Base-by-base conservation (phyloP, 2,329 filamentous ascomycete species). In the Dryadomyces quercus-mongolicae region DNA sequence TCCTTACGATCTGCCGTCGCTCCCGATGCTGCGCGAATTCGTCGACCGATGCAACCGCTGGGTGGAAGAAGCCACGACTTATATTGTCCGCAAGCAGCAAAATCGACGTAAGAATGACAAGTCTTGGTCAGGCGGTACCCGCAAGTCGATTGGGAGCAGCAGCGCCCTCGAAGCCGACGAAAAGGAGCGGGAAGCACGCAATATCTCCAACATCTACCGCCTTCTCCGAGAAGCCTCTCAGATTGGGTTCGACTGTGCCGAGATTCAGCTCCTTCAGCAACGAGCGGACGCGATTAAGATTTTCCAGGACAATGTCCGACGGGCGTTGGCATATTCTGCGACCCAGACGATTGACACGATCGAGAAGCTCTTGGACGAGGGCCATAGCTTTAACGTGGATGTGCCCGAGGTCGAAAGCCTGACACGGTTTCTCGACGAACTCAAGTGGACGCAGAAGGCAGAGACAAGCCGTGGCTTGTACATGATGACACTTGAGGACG, bases 1-100 rank as follows among this genome's bases (percentile, higher is more conserved):
- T 64, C 90, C 92, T 56, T 94, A 88, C 74, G 85, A 89, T 55
- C 78, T 98, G 58, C 82, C 84, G 60, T 91, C 89, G 58, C 78
- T 98, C 59, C 79, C 86, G 62, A 81, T 88, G 62, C 77, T 98
- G 62, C 86, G 84, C 70, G 81, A 85, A 60, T 98, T 95, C 71
- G 93, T 98, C 67, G 90, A 95, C 62, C 85, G 88, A 64, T 97
- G 93, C 74, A 94, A 95, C 68, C 90, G 95, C 66, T 96, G 94
- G 87, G 89, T 96, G 59, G 93, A 97, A 64, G 92, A 97, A 71
- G 93, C 93, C 60, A 93, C 88, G 64, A 91, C 87, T 66, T 98
- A 94, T 73, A 95, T 91, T 64, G 91, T 93, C 56, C 87, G 93
- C 62, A 98, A 98, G 73, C 92, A 96, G 72, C 92, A 96, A 70